phyloP scores from a whole-genome alignment of 2,329 filamentous ascomycete genomes.

The Trichoderma aggressivum region DNA sequence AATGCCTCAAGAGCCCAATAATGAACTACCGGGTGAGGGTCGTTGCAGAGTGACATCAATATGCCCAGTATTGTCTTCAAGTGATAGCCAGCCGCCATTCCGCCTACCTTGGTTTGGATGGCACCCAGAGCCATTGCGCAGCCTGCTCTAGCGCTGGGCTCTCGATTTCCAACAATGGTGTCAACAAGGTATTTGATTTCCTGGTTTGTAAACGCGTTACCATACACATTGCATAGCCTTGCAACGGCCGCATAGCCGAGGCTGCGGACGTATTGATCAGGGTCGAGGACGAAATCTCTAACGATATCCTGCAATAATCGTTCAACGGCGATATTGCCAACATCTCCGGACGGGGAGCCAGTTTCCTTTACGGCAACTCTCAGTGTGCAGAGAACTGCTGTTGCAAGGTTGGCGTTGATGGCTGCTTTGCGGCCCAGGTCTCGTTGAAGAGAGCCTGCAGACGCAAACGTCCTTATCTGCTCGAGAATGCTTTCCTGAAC shows the following conservation, averaged over 20 bases:
- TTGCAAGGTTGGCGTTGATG: conserved; percentile 84
- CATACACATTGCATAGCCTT: conserved; percentile 77
- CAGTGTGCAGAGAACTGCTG: conserved; percentile 74
- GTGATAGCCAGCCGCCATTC: conserved; percentile 95
- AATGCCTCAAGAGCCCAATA: conserved; percentile 94
- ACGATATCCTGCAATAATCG: conserved; percentile 76
- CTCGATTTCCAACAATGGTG: conserved; percentile 88
- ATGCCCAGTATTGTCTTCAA: conserved; percentile 97
- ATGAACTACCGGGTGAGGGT: conserved; percentile 91
- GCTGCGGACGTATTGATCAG: conserved; percentile 80
- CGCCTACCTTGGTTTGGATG: conserved; percentile 92
- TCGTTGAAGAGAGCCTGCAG: conserved; percentile 72
- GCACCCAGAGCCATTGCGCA: conserved; percentile 91
- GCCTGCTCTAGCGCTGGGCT: conserved; percentile 88
- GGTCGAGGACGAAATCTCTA: conserved; percentile 71
- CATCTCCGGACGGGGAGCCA: conserved; percentile 65
- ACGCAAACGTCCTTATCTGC: conserved; percentile 86
- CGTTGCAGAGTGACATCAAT: conserved; percentile 94
- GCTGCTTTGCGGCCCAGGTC: conserved; percentile 87
- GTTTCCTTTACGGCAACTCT: conserved; percentile 84
- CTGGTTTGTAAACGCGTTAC: conserved; percentile 81
- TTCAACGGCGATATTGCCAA: conserved; percentile 73
- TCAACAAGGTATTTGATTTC: conserved; percentile 92
- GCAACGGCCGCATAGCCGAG: conserved; percentile 84
- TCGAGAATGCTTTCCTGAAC: conserved; percentile 96